These are phyloP conservation scores for Physcomitrium patens DNA, from an alignment of 225 moss, liverwort and hornwort species.

Conservation along the genomic window DNA sequence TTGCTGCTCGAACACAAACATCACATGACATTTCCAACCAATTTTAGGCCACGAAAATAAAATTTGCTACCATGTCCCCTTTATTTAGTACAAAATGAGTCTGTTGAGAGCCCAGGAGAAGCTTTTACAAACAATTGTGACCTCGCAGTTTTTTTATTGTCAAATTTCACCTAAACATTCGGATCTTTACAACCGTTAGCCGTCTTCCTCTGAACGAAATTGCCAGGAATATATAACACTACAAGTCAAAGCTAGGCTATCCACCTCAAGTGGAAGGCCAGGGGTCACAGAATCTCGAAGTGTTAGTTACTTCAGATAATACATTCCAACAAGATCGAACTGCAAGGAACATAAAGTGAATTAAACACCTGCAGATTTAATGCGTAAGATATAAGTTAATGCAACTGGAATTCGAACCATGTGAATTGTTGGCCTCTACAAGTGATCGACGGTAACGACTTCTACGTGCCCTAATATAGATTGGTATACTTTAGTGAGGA, in stretches of 20 bases:
- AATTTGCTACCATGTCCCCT: background rate
- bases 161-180: too few species aligned
- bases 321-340: too few species aligned
- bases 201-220: too few species aligned
- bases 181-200: too few species aligned
- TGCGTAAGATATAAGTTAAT: too few species aligned
- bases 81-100: constrained; percentile 2
- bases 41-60: background rate
- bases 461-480: constrained; percentile 23
- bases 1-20: constrained; percentile 29
- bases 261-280: too few species aligned
- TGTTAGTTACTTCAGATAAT: constrained; percentile 9
- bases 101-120: background rate
- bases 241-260: too few species aligned
- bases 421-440: background rate
- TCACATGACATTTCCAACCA: constrained; percentile 22
- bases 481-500: background rate
- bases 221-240: too few species aligned
- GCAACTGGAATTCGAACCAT: background rate
- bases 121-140: too few species aligned
- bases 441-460: background rate
- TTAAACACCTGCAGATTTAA: too few species aligned
- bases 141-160: too few species aligned
- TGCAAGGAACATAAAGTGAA: too few species aligned
- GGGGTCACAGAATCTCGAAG: background rate